Conservation (phyloP, 805 yeast genomes). For the Tetrapisispora taiwanensis region DNA sequence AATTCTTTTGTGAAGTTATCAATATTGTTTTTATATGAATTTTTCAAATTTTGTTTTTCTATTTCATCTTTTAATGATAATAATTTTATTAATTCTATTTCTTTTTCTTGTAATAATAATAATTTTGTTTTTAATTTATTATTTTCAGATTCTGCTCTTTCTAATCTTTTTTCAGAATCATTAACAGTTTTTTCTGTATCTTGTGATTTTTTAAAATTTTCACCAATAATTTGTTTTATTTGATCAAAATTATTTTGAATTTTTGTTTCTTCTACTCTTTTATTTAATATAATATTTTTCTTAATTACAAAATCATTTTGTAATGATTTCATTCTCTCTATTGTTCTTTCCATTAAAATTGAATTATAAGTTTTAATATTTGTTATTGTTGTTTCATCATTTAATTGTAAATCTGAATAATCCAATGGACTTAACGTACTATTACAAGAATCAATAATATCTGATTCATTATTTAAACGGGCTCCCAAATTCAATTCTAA, state of each 20-base stretch:
- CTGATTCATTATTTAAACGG: not conserved
- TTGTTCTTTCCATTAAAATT: conserved; percentile 30
- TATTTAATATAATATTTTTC: conserved; percentile 13
- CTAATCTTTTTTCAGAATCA: conserved; percentile 21
- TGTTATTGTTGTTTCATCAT: not conserved
- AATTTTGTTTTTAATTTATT: conserved; percentile 9
- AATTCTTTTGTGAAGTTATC: conserved; percentile 3
- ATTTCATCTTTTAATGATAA: not conserved
- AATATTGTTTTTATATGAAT: not conserved
- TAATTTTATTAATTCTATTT: conserved; percentile 6
- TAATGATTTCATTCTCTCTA: conserved; percentile 26
- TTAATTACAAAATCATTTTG: conserved; percentile 17
- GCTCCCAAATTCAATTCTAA: not conserved
- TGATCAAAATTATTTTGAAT: conserved; percentile 34
- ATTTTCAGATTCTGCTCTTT: conserved; percentile 14
- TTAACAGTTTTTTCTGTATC: conserved; percentile 14
- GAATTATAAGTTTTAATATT: conserved; percentile 30
- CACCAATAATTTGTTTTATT: conserved; percentile 33
- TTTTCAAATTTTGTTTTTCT: conserved; percentile 7
- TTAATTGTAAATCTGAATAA: conserved; percentile 6
- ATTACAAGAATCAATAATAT: not conserved
- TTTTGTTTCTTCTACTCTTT: conserved; percentile 32
- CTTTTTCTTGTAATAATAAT: conserved; percentile 6
- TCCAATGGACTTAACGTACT: conserved; percentile 7
- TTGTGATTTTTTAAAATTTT: conserved; percentile 29